phyloP scores from a whole-genome alignment of 805 yeast species.

The Yamadazyma olivae region DNA sequence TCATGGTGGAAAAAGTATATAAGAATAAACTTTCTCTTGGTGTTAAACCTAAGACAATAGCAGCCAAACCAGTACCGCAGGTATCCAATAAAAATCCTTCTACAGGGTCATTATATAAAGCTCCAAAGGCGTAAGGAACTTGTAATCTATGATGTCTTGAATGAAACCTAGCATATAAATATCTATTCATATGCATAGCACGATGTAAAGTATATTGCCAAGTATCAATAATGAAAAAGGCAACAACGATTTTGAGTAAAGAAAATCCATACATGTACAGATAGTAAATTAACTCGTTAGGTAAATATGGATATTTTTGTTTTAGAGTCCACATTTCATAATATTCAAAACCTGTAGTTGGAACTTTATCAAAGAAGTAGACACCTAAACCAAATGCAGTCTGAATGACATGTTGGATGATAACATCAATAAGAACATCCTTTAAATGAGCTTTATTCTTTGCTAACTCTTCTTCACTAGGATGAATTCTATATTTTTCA shows the following conservation, averaged over 20 bases:
- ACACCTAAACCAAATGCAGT: slow-evolving; percentile 62
- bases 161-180: slow-evolving; percentile 77
- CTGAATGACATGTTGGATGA: slow-evolving; percentile 83
- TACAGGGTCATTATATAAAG: slow-evolving; percentile 87
- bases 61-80: slow-evolving; percentile 84
- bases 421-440: slow-evolving; percentile 78
- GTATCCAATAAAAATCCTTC: slow-evolving; percentile 95
- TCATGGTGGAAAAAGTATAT: slow-evolving; percentile 86
- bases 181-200: slow-evolving; percentile 78
- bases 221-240: slow-evolving; percentile 77
- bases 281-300: slow-evolving; percentile 47
- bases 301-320: slow-evolving; percentile 39
- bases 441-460: slow-evolving; percentile 71
- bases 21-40: slow-evolving; percentile 75
- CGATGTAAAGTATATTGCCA: slow-evolving; percentile 96
- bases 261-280: slow-evolving; percentile 67
- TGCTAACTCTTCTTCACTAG: slow-evolving; percentile 75
- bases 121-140: slow-evolving; percentile 97
- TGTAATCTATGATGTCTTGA: slow-evolving; percentile 92
- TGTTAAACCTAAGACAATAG: slow-evolving; percentile 56
- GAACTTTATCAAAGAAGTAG: slow-evolving; percentile 53
- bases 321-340: slow-evolving; percentile 45
- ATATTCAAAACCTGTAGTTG: slow-evolving; percentile 51
- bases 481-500: slow-evolving; percentile 85
- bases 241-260: slow-evolving; percentile 49